Evolutionary conservation across 768 basidiomycete genomes (phyloP).

Genomic region (Naematelia aurantialba): DNA sequence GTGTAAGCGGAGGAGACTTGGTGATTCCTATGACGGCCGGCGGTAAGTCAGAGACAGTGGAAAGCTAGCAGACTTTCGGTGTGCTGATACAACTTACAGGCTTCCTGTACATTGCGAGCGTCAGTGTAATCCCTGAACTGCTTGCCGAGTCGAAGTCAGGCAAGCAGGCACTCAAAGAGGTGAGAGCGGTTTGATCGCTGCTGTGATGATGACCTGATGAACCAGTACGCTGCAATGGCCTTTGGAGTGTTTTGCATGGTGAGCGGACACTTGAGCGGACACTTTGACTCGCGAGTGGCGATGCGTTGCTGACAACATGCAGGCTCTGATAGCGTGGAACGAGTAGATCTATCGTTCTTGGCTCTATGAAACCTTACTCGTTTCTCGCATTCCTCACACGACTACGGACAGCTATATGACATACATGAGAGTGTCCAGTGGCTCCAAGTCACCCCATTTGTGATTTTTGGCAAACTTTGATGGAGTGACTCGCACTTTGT

Average conservation of each 20-base stretch:
- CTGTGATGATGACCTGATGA: conserved; percentile 6
- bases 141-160: conserved; percentile 82
- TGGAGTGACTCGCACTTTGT: too few relatives aligned
- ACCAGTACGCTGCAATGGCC: conserved; percentile 83
- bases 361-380: too few relatives aligned
- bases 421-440: too few relatives aligned
- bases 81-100: conserved; percentile 50
- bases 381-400: too few relatives aligned
- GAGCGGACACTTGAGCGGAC: conserved; percentile 54
- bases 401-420: too few relatives aligned
- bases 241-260: conserved; percentile 84
- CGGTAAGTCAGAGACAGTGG: conserved; percentile 28
- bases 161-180: conserved; percentile 86
- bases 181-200: conserved; percentile 47
- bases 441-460: too few relatives aligned
- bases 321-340: conserved; percentile 51
- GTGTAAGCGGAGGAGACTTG: conserved; percentile 70
- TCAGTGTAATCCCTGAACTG: conserved; percentile 82
- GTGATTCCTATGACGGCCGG: conserved; percentile 57
- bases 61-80: not conserved
- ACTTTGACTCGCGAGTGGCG: not conserved
- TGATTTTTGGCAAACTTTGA: too few relatives aligned
- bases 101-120: conserved; percentile 89
- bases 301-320: not conserved
- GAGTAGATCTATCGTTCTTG: too few relatives aligned